Conservation (phyloP, 140 eudicot species). For the Anethum foeniculum region DNA sequence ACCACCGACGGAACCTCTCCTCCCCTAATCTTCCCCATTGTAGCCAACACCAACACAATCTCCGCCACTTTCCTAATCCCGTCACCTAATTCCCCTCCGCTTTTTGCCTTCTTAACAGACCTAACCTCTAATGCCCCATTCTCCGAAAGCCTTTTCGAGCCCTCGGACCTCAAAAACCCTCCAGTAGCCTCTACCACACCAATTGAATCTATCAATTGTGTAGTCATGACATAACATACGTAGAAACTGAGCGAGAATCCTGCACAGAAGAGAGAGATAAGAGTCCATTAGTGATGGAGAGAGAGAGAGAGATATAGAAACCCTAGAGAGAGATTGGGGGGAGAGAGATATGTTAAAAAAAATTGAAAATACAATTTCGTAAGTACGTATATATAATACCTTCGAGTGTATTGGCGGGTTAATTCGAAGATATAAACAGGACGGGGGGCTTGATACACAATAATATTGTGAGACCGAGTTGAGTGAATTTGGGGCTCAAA, state of each 20-base stretch:
- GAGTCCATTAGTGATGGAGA: constrained; percentile 30
- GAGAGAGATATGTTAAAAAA: background rate
- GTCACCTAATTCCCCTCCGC: constrained; percentile 18
- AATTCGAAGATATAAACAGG: constrained; percentile 16
- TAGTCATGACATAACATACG: constrained; percentile 7
- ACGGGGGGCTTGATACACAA: background rate
- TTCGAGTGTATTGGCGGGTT: constrained; percentile 43
- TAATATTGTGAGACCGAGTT: background rate
- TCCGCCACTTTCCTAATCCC: constrained; percentile 74
- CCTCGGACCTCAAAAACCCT: constrained; percentile 26
- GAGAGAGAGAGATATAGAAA: constrained; percentile 20
- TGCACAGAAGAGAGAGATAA: constrained; percentile 27
- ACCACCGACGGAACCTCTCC: constrained; percentile 53
- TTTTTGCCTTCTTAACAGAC: constrained; percentile 32
- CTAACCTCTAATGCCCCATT: constrained; percentile 15
- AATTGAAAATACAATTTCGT: background rate
- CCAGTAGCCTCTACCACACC: constrained; percentile 8
- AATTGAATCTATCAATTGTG: constrained; percentile 18
- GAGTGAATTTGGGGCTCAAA: background rate
- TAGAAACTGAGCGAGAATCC: constrained; percentile 25
- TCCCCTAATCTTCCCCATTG: constrained; percentile 85
- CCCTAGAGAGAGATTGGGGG: constrained; percentile 38
- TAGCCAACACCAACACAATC: constrained; percentile 73
- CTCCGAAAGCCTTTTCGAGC: constrained; percentile 11
- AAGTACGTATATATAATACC: background rate